Conservation (phyloP, 140 eudicot species). For the Anethum foeniculum region DNA sequence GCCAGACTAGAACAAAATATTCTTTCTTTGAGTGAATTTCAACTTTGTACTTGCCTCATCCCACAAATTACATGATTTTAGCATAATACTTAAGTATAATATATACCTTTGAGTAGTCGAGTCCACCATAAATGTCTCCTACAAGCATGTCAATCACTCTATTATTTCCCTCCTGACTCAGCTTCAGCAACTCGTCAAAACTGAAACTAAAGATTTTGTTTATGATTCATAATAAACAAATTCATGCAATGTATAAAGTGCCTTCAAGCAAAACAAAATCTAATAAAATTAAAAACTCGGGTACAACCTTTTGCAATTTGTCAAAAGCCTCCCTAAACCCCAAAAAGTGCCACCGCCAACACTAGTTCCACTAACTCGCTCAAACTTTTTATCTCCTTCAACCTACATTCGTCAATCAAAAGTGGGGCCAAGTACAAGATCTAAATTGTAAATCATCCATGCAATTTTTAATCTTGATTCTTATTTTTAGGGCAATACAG, state of each 20-base stretch:
- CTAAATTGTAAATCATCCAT: not conserved
- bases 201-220: slow-evolving; percentile 28
- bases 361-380: slow-evolving; percentile 97
- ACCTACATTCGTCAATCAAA: slow-evolving; percentile 37
- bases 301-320: slow-evolving; percentile 79
- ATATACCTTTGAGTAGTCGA: slow-evolving; percentile 77
- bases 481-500: not conserved
- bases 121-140: slow-evolving; percentile 94
- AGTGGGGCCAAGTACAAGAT: not conserved
- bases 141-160: slow-evolving; percentile 96
- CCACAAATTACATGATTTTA: not conserved
- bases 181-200: slow-evolving; percentile 86
- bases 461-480: not conserved
- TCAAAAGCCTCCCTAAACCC: slow-evolving; percentile 93
- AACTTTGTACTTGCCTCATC: not conserved
- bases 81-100: not conserved
- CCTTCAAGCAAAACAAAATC: not conserved
- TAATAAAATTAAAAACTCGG: not conserved
- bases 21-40: not conserved
- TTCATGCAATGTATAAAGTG: not conserved
- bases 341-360: slow-evolving; percentile 97
- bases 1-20: not conserved
- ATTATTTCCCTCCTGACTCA: slow-evolving; percentile 89
- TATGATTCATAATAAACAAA: not conserved
- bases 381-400: slow-evolving; percentile 75